Base-by-base conservation (phyloP, 495 filamentous ascomycete genomes). In the Lasiosphaeris hirsuta region DNA sequence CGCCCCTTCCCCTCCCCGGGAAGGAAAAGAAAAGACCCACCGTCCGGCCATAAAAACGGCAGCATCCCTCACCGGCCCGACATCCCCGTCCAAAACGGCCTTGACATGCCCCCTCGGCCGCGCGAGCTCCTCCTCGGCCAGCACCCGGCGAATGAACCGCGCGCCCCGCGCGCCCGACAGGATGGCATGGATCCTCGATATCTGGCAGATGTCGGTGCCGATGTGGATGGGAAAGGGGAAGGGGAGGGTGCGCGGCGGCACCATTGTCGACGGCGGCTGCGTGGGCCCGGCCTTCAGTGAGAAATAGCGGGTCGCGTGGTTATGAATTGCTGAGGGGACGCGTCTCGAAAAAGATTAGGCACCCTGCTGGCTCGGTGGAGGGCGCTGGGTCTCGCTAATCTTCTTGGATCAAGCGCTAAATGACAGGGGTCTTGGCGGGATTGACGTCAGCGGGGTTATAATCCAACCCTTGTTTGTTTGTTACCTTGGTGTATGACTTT, bases 131-230 rank as follows among this genome's bases (percentile, higher is more conserved):
- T 74, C 65, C 0, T 62, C 57, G 3, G 66, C 69, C 23, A 83
- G 69, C 19, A 81, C 56, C 49, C 74, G 73, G 17, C 56, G 58
- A 30, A 78, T 57, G 56, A 81, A 81, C 35, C 62, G 66, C 11
- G 50, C 9, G 11, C 52, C 65, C 13, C 42, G 37, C 8, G 34
- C 15, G 52, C 49, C 30, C 62, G 15, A 34, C 1, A 64, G 13
- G 48, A 57, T 66, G 7, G 38, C 55, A n/a, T 62, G 62, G 41
- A 87, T 72, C 7, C 83, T 73, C 0, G 63, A 34, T 15, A 83
- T 69, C 7, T 64, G 68, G 63, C 78, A 81, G 39, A 86, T 83
- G 46, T 86, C 84, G 14, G 75, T 84, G 18, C 84, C 84, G 39
- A 86, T 63, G 14, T 66, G 60, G 5, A 84, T 55, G 1, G 73